phyloP scores from a whole-genome alignment of 345 rosid species.

The Carallia brachiata region DNA sequence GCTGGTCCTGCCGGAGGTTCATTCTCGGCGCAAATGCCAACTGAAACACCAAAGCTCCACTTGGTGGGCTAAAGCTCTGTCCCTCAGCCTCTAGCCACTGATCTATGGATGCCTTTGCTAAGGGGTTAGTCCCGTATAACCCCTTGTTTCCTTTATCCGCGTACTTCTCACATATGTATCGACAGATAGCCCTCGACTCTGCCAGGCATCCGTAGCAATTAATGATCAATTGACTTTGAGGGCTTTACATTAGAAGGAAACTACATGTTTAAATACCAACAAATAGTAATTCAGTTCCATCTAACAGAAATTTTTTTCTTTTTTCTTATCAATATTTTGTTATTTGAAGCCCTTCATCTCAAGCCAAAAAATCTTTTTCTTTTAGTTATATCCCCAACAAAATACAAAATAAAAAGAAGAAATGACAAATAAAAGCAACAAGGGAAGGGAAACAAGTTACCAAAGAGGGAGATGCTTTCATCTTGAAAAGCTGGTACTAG shows the following conservation, averaged over 20 bases:
- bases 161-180: constrained; percentile 57
- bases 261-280: too few species aligned
- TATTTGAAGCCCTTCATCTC: too few species aligned
- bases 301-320: too few species aligned
- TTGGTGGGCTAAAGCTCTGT: constrained; percentile 58
- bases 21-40: constrained; percentile 55
- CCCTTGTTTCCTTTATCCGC: constrained; percentile 48
- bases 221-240: too few species aligned
- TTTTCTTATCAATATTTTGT: too few species aligned
- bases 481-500: constrained; percentile 80
- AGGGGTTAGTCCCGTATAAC: constrained; percentile 50
- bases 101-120: constrained; percentile 65
- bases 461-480: constrained; percentile 52
- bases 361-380: too few species aligned
- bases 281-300: too few species aligned
- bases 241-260: too few species aligned
- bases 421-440: not conserved
- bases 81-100: constrained; percentile 79
- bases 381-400: too few species aligned
- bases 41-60: constrained; percentile 53
- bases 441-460: constrained; percentile 25
- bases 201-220: not conserved
- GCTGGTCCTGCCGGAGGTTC: constrained; percentile 55
- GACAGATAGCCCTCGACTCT: constrained; percentile 66
- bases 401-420: not conserved